Percentiles rank a stretch among this genome's conserved stretches.
phyloP scores from a whole-genome alignment of 495 filamentous ascomycete genomes.

The Aspergillus diversus region DNA sequence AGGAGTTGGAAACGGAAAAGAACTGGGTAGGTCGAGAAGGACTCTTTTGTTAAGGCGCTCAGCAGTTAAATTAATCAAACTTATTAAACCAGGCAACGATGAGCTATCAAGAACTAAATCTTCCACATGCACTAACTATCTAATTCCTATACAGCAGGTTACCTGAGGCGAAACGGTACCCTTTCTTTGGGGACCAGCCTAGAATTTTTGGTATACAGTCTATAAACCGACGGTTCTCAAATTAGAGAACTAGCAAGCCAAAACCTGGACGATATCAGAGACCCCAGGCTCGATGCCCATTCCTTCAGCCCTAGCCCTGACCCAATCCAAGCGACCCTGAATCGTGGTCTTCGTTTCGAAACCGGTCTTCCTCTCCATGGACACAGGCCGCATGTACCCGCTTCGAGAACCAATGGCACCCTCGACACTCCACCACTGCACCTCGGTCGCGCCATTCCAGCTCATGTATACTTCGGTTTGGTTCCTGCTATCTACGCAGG shows the following conservation, averaged over 20 bases:
- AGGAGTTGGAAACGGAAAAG: no score
- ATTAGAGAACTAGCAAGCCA: background rate
- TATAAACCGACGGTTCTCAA: no score
- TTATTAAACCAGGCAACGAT: no score
- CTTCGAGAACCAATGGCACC: background rate
- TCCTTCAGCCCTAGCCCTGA: background rate
- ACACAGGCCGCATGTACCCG: slow-evolving; percentile 6
- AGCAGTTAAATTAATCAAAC: no score
- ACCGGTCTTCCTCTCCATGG: slow-evolving; percentile 4
- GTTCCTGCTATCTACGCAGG: slow-evolving; percentile 10
- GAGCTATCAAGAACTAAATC: no score
- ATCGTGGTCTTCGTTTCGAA: slow-evolving; percentile 11
- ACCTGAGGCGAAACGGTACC: no score
- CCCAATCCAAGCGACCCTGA: background rate
- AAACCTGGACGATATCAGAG: background rate
- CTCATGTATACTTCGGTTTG: slow-evolving; percentile 25
- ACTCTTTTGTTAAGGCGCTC: no score
- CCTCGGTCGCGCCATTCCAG: slow-evolving; percentile 40
- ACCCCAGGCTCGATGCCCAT: background rate
- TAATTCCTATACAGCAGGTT: no score
- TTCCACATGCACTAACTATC: no score
- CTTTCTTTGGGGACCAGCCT: no score
- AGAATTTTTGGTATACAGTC: no score
- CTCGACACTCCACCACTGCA: slow-evolving; percentile 20
- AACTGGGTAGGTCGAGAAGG: no score